These are phyloP conservation scores for Trichoderma hamatum DNA, from an alignment of 2,329 filamentous ascomycete species.

Conservation along the genomic window DNA sequence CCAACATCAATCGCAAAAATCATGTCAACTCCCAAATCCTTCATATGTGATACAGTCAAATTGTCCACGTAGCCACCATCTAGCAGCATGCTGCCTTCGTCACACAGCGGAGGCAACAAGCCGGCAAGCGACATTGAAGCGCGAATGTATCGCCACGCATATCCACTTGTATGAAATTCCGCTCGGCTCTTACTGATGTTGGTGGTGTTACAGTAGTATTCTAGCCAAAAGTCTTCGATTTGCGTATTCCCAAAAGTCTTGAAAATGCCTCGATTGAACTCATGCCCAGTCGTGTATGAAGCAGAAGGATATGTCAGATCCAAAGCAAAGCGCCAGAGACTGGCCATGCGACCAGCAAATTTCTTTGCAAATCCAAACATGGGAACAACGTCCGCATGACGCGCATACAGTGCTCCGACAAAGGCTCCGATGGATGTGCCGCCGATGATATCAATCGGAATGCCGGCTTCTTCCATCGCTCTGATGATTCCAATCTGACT, in stretches of 20 bases:
- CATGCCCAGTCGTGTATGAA: conserved; percentile 96
- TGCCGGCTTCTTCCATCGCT: conserved; percentile 92
- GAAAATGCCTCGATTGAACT: conserved; percentile 98
- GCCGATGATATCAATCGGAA: conserved; percentile 92
- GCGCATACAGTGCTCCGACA: conserved; percentile 91
- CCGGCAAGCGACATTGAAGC: conserved; percentile 97
- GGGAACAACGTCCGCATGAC: conserved; percentile 93
- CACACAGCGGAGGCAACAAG: conserved; percentile 87
- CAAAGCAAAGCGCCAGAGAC: conserved; percentile 96
- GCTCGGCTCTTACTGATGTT: conserved; percentile 93
- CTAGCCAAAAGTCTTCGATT: conserved; percentile 98
- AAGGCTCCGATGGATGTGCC: conserved; percentile 97
- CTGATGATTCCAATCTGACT: conserved; percentile 92
- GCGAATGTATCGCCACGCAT: conserved; percentile 95
- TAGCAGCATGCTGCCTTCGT: conserved; percentile 94
- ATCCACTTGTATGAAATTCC: conserved; percentile 94
- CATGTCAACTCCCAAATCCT: conserved; percentile 84
- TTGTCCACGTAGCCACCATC: conserved; percentile 98
- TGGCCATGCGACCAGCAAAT: conserved; percentile 97
- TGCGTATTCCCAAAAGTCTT: conserved; percentile 96
- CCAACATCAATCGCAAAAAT: conserved; percentile 97
- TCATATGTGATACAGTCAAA: conserved; percentile 96
- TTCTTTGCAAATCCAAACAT: conserved; percentile 98
- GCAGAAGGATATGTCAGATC: conserved; percentile 95
- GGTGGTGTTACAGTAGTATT: conserved; percentile 99